Conservation (phyloP, 2,329 filamentous ascomycete species). For the Alternaria metachromatica region DNA sequence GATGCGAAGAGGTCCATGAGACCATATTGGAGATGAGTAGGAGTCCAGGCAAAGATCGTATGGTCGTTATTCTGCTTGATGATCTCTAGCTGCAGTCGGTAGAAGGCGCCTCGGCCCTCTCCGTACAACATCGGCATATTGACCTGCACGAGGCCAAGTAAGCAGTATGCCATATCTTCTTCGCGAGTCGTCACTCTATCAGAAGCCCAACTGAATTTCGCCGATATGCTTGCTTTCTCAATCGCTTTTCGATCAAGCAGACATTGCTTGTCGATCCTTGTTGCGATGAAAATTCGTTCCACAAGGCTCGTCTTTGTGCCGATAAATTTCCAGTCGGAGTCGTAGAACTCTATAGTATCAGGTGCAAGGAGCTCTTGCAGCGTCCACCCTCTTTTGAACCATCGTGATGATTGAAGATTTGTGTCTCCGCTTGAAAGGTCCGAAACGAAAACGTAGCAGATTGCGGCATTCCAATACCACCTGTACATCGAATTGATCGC, state of each 20-base stretch:
- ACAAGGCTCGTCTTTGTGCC: not conserved
- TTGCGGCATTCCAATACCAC: not conserved
- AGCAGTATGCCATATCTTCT: not conserved
- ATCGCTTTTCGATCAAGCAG: not conserved
- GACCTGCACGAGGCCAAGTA: not conserved
- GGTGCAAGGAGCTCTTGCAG: not conserved
- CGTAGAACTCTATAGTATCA: not conserved
- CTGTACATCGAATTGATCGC: not conserved
- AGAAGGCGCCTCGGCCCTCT: not conserved
- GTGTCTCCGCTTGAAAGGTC: not conserved
- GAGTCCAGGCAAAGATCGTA: not conserved
- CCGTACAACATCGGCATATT: not conserved
- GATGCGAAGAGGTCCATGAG: not conserved
- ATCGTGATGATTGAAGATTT: not conserved
- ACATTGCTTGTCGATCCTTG: not conserved
- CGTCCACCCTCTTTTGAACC: not conserved
- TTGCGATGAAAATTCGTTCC: accelerated
- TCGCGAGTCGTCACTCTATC: not conserved
- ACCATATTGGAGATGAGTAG: not conserved
- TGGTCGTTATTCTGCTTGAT: not conserved
- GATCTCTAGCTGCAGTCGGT: not conserved
- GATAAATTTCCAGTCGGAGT: not conserved
- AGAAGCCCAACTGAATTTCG: not conserved
- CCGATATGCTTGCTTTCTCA: not conserved
- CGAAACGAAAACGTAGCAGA: not conserved